A percentile compares a stretch with the other conserved stretches of the same genome.
Conservation (phyloP, 371 early-diverging fungal species). For the Parasitella parasitica region DNA sequence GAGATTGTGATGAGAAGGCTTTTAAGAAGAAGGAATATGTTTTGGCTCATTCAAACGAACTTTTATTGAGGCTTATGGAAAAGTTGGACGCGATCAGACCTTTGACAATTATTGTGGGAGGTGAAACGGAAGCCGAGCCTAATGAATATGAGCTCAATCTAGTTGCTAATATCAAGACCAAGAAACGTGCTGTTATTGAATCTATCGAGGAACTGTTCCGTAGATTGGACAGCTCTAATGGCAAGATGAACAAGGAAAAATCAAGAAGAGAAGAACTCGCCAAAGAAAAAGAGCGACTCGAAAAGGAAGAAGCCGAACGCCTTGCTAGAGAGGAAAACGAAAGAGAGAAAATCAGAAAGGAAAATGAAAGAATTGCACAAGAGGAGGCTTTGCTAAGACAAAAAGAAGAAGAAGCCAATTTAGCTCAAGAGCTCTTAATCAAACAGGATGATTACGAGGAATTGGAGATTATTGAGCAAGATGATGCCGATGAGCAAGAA, state of each 20-base stretch:
- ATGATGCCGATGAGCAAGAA: neutral
- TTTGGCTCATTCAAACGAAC: constrained; percentile 37
- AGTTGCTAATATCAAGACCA: constrained; percentile 29
- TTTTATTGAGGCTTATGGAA: constrained; percentile 37
- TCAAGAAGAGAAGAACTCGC: constrained; percentile 14
- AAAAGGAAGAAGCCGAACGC: constrained; percentile 21
- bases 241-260: constrained; percentile 4
- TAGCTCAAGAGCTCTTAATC: neutral
- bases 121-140: constrained; percentile 4
- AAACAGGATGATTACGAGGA: neutral
- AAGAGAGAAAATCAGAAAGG: neutral
- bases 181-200: constrained; percentile 31
- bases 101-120: constrained; percentile 22
- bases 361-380: constrained; percentile 9
- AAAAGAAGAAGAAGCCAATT: constrained; percentile 7
- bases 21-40: constrained; percentile 24
- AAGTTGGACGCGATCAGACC: constrained; percentile 43
- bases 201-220: constrained; percentile 20
- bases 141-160: constrained; percentile 21
- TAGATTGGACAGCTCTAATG: constrained; percentile 15
- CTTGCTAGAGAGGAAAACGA: constrained; percentile 6
- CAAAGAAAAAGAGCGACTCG: constrained; percentile 9
- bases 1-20: constrained; percentile 15
- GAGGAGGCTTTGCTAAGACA: constrained; percentile 18
- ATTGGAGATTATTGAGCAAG: neutral